Conservation (phyloP, 345 rosid species). For the Citrus australasica region DNA sequence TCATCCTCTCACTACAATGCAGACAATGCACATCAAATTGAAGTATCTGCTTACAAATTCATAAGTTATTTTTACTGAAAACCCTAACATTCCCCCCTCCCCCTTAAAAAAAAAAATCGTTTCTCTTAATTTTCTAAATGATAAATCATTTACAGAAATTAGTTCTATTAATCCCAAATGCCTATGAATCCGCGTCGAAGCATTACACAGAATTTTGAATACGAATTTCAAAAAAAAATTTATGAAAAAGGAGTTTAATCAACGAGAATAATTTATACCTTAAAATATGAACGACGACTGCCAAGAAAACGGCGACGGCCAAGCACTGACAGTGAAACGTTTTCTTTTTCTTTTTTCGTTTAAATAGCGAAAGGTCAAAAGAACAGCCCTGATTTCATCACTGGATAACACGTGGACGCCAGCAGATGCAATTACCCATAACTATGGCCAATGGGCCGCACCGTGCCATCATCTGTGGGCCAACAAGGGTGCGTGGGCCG, state of each 20-base stretch:
- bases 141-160: not conserved
- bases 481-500: rapidly evolving
- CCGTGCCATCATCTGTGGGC: too few relatives aligned
- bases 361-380: not conserved
- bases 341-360: not conserved
- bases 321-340: not conserved
- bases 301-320: not conserved
- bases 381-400: not conserved
- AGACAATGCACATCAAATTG: not conserved
- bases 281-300: not conserved
- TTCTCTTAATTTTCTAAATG: not conserved
- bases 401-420: not conserved
- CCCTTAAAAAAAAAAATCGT: not conserved
- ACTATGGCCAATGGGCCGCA: too few relatives aligned
- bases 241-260: not conserved
- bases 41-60: not conserved
- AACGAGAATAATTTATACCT: not conserved
- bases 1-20: not conserved
- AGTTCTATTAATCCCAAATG: not conserved
- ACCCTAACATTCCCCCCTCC: not conserved
- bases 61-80: not conserved
- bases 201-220: not conserved
- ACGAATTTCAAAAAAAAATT: too few relatives aligned
- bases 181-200: not conserved
- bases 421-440: not conserved